Conservation (phyloP, 2,329 filamentous ascomycete species). For the Amylocarpus encephaloides region DNA sequence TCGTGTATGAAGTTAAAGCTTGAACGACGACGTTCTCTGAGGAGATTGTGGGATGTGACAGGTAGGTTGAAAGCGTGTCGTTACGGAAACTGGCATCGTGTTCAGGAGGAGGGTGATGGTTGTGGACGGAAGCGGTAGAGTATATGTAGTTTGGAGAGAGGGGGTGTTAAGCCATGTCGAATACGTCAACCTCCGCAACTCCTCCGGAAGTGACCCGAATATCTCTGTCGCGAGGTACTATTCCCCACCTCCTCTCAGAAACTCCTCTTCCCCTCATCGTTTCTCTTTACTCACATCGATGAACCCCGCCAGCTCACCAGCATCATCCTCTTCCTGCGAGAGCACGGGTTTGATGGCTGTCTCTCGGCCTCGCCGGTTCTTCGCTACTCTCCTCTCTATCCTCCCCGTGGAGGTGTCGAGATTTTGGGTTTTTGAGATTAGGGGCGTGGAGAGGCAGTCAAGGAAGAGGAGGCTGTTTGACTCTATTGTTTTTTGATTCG, state of each 20-base stretch:
- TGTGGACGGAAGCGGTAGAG: conserved; percentile 45
- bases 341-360: conserved; percentile 20
- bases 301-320: conserved; percentile 70
- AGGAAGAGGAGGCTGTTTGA: conserved; percentile 63
- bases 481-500: conserved; percentile 30
- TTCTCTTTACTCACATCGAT: conserved; percentile 36
- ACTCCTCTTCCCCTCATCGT: not conserved
- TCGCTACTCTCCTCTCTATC: conserved; percentile 36
- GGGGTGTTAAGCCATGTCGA: conserved; percentile 44
- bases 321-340: conserved; percentile 19
- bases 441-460: conserved; percentile 64
- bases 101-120: conserved; percentile 38
- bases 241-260: not conserved
- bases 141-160: conserved; percentile 48
- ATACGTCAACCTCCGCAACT: conserved; percentile 58
- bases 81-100: conserved; percentile 48
- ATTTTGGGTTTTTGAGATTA: conserved; percentile 54
- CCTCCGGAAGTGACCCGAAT: conserved; percentile 57
- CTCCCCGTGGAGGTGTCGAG: not conserved
- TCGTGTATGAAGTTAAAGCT: conserved; percentile 57
- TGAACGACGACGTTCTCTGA: conserved; percentile 53
- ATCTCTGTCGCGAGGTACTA: conserved; percentile 67
- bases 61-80: conserved; percentile 65
- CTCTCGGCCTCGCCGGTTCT: conserved; percentile 27
- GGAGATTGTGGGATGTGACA: conserved; percentile 38